phyloP scores from a whole-genome alignment of 208 protist genomes.

The Leishmania arabica region DNA sequence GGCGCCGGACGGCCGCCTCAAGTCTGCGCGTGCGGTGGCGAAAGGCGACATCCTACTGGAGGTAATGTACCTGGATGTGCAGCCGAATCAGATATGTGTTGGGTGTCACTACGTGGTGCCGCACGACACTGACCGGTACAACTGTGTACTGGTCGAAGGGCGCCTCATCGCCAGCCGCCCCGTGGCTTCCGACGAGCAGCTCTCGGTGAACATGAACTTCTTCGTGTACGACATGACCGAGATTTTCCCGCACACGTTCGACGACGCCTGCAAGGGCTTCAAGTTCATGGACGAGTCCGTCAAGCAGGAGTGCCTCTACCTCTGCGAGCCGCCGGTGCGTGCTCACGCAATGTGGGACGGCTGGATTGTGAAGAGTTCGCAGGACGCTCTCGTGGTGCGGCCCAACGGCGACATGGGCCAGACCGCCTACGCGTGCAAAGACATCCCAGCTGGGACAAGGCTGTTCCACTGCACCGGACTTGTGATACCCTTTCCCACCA shows the following conservation, averaged over 20 bases:
- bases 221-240: conserved; percentile 86
- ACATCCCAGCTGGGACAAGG: conserved; percentile 45
- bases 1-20: conserved; percentile 38
- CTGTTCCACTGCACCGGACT: conserved; percentile 79
- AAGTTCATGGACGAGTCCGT: conserved; percentile 56
- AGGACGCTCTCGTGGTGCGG: conserved; percentile 52
- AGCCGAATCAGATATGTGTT: conserved; percentile 66
- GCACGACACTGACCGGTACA: conserved; percentile 51
- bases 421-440: conserved; percentile 66
- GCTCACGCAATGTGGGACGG: conserved; percentile 84
- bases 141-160: conserved; percentile 78
- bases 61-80: conserved; percentile 65
- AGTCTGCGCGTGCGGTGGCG: conserved; percentile 27
- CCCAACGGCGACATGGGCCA: conserved; percentile 86
- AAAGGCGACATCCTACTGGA: conserved; percentile 69
- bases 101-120: conserved; percentile 56
- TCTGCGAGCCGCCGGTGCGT: conserved; percentile 83
- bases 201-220: conserved; percentile 87
- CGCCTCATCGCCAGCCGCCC: conserved; percentile 57
- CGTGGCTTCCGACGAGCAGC: conserved; percentile 38
- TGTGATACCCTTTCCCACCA: conserved; percentile 83
- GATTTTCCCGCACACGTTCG: conserved; percentile 60
- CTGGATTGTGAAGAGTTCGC: conserved; percentile 71
- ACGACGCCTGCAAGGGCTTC: conserved; percentile 71
- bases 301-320: conserved; percentile 72